Evolutionary conservation across 495 filamentous ascomycete species (phyloP).

Genomic region (Penicillium maclennaniae): DNA sequence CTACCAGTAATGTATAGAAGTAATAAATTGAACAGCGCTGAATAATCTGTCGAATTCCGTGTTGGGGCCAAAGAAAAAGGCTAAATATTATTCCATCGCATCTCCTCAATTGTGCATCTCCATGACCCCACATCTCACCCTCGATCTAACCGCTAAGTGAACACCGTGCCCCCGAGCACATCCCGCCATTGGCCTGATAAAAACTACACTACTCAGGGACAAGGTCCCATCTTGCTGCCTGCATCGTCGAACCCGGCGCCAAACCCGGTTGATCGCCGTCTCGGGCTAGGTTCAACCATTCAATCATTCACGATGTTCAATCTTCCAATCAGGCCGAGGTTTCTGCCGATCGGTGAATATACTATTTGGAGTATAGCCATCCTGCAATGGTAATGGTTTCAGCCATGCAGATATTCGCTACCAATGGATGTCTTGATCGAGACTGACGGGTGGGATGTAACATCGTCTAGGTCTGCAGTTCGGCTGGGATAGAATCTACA

Average conservation of each 20-base stretch:
- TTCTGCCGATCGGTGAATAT: conserved; percentile 17
- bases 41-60: not conserved
- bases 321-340: conserved; percentile 2
- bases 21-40: not conserved
- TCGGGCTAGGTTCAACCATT: conserved; percentile 8
- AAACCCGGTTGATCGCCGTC: conserved; percentile 12
- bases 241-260: not conserved
- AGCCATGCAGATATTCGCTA: not conserved
- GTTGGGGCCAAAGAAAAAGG: not conserved
- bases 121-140: conserved; percentile 1
- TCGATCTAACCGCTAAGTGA: not conserved
- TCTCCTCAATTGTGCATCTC: not conserved
- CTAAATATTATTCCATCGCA: not conserved
- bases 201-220: not conserved
- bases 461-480: conserved; percentile 7
- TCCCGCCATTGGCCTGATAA: conserved; percentile 11
- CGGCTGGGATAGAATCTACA: not conserved
- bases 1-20: not conserved
- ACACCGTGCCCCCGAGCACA: conserved; percentile 5
- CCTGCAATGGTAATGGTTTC: not conserved
- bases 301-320: conserved; percentile 14
- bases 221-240: not conserved
- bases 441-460: conserved; percentile 14
- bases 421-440: not conserved
- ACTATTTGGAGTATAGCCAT: conserved; percentile 9